Evolutionary conservation across 2,329 filamentous ascomycete genomes (phyloP).

Genomic region (Diaporthe aspalathi): DNA sequence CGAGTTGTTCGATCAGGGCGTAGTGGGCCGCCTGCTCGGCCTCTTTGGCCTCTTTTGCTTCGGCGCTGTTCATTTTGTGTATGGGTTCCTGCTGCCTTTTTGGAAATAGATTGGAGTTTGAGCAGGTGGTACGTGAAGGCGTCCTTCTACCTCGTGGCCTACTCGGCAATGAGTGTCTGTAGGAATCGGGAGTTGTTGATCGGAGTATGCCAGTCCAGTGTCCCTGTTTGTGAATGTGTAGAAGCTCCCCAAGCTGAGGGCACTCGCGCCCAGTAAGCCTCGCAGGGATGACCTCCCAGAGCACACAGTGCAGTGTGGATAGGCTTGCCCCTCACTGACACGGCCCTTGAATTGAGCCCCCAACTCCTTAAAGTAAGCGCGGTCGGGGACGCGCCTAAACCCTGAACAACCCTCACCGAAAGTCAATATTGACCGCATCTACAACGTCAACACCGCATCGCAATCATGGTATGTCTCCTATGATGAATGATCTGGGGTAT

Average conservation of each 20-base stretch:
- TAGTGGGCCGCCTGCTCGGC: constrained; percentile 85
- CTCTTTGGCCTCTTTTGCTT: constrained; percentile 51
- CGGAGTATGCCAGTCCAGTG: no score
- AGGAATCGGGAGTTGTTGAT: background rate
- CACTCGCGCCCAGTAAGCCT: constrained; percentile 2
- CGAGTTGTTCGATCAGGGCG: constrained; percentile 87
- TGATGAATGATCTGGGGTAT: background rate
- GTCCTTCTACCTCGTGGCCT: background rate
- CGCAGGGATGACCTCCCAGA: constrained; percentile 28
- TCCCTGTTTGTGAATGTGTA: background rate
- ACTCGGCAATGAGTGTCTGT: background rate
- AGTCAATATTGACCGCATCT: constrained; percentile 22
- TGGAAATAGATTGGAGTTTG: no score
- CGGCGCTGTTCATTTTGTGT: constrained; percentile 27
- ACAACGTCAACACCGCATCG: background rate
- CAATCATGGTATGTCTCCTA: constrained; percentile 31
- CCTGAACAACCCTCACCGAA: constrained; percentile 34
- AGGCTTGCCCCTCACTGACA: background rate
- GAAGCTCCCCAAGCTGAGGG: constrained; percentile 10
- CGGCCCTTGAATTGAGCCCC: constrained; percentile 14
- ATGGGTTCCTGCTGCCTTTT: background rate
- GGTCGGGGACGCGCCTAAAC: constrained; percentile 29
- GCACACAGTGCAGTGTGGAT: background rate
- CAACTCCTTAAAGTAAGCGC: constrained; percentile 23
- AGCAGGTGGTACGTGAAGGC: no score